A percentile compares a stretch with the other conserved stretches of the same genome.
Evolutionary conservation across 495 filamentous ascomycete species (phyloP).

Genomic region (Daldinia childiae): DNA sequence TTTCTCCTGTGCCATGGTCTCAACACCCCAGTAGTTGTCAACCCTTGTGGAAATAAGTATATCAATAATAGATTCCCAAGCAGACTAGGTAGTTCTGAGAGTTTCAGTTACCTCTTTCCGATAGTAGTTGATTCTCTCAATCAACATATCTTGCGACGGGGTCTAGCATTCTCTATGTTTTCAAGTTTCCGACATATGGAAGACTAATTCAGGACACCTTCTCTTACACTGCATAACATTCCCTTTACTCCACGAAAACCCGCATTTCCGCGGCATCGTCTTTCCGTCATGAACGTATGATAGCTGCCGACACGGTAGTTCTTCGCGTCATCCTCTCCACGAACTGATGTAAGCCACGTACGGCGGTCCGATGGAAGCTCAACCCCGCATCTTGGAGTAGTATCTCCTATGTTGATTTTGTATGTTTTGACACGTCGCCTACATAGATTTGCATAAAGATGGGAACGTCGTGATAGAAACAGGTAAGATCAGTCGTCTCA

Average conservation of each 20-base stretch:
- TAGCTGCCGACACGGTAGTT: not conserved
- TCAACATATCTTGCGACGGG: not conserved
- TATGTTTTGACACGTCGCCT: not conserved
- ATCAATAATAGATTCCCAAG: too few relatives aligned
- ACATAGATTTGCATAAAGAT: not conserved
- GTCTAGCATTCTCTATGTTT: not conserved
- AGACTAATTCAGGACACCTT: not conserved
- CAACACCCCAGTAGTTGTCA: not conserved
- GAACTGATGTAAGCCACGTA: not conserved
- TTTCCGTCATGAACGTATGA: not conserved
- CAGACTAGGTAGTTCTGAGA: not conserved
- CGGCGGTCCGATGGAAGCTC: not conserved
- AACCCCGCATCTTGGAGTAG: not conserved
- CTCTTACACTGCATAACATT: not conserved
- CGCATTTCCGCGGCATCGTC: not conserved
- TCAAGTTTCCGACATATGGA: not conserved
- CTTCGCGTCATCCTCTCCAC: not conserved
- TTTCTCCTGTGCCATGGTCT: not conserved
- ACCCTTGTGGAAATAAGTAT: too few relatives aligned
- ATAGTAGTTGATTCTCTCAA: not conserved
- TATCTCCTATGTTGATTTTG: not conserved
- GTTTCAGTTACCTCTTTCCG: not conserved
- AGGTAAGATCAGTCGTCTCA: not conserved
- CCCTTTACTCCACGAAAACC: not conserved
- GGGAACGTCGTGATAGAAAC: not conserved